These are phyloP conservation scores for Xerocomellus chrysenteron DNA, from an alignment of 768 basidiomycete genomes.

Conservation along the genomic window DNA sequence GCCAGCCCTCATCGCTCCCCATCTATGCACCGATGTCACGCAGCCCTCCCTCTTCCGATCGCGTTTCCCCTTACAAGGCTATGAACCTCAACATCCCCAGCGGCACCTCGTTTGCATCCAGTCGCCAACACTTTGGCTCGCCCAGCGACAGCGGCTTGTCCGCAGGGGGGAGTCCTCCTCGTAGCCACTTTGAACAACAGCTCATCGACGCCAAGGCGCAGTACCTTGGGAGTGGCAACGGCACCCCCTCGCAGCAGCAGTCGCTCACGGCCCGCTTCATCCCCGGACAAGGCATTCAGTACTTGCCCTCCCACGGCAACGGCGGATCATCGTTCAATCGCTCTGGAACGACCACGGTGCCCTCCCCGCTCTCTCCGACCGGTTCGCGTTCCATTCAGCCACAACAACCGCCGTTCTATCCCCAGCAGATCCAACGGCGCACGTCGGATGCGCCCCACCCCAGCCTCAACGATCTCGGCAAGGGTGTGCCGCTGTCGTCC, in stretches of 20 bases:
- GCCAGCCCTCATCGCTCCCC: slow-evolving; percentile 73
- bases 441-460: slow-evolving; percentile 38
- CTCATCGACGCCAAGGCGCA: slow-evolving; percentile 42
- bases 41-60: slow-evolving; percentile 56
- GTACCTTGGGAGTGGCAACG: slow-evolving; percentile 27
- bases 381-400: slow-evolving; percentile 28
- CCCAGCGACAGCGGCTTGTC: slow-evolving; percentile 64
- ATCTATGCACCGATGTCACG: slow-evolving; percentile 71
- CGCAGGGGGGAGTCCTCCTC: slow-evolving; percentile 49
- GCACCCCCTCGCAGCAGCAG: slow-evolving; percentile 23
- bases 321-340: slow-evolving; percentile 39
- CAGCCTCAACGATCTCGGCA: slow-evolving; percentile 64
- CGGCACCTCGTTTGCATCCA: slow-evolving; percentile 40
- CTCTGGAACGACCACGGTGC: slow-evolving; percentile 33
- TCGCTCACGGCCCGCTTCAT: slow-evolving; percentile 59
- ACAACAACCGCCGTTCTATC: slow-evolving; percentile 30
- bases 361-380: slow-evolving; percentile 61
- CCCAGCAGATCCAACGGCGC: slow-evolving; percentile 38
- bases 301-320: slow-evolving; percentile 40
- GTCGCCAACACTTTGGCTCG: slow-evolving; percentile 50
- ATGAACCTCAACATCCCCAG: slow-evolving; percentile 61
- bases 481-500: slow-evolving; percentile 82
- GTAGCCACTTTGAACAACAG: slow-evolving; percentile 47
- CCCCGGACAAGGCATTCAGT: slow-evolving; percentile 65
- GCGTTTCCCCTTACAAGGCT: slow-evolving; percentile 54